Conservation (phyloP, 148 eudicot species). For the Tetragonia tetragonoides region DNA sequence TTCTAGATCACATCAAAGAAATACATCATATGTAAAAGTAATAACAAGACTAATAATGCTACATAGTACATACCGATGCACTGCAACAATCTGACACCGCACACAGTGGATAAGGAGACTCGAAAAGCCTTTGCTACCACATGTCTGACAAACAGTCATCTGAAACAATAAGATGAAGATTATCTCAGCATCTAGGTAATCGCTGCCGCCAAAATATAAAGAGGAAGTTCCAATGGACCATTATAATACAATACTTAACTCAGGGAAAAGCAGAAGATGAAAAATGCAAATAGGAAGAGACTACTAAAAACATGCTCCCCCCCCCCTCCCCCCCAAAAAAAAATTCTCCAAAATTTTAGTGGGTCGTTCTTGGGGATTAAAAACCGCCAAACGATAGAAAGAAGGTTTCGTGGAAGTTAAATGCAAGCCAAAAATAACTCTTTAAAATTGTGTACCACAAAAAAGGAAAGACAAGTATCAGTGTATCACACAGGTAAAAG, state of each 20-base stretch:
- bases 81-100: slow-evolving; percentile 29
- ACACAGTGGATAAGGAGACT: slow-evolving; percentile 32
- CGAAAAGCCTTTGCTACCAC: slow-evolving; percentile 32
- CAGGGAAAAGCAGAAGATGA: neutral
- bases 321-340: neutral
- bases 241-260: neutral
- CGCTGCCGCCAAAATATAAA: neutral
- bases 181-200: neutral
- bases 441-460: neutral
- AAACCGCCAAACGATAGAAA: neutral
- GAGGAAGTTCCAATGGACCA: neutral
- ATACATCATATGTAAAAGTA: neutral
- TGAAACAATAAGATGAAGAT: slow-evolving; percentile 13
- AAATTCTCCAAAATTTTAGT: neutral
- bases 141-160: slow-evolving; percentile 35
- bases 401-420: neutral
- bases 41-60: neutral
- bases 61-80: slow-evolving; percentile 27
- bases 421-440: neutral
- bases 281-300: neutral
- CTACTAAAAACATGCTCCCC: too few relatives aligned
- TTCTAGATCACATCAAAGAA: too few relatives aligned
- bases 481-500: neutral
- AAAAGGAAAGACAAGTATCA: neutral
- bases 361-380: neutral